Evolutionary conservation across 495 filamentous ascomycete genomes (phyloP).

Genomic region (Wilcoxina mikolae): DNA sequence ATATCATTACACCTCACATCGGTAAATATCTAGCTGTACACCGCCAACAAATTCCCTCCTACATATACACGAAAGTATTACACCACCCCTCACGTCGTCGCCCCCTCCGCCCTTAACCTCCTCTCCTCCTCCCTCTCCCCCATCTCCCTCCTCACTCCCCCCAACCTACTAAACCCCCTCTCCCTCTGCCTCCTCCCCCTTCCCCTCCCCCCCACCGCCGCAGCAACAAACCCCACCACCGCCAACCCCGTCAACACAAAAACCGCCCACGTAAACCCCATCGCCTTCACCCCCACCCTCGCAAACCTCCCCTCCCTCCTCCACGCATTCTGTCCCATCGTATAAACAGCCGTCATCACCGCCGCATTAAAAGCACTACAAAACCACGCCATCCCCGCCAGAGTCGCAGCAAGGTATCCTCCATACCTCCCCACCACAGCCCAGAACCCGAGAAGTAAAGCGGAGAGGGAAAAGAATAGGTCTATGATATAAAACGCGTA

Average conservation of each 20-base stretch:
- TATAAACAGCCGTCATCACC: conserved; percentile 43
- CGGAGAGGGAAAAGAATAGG: conserved; percentile 47
- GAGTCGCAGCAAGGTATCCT: conserved; percentile 43
- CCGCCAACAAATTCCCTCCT: too few relatives aligned
- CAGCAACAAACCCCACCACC: neutral
- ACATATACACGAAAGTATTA: too few relatives aligned
- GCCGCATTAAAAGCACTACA: conserved; percentile 49
- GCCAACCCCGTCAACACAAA: neutral
- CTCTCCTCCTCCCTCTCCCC: neutral
- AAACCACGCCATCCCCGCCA: conserved; percentile 41
- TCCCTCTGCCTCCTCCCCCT: neutral
- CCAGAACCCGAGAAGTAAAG: conserved; percentile 51
- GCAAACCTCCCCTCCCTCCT: conserved; percentile 20
- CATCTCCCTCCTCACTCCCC: neutral
- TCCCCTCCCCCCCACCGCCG: neutral
- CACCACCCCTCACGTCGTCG: neutral
- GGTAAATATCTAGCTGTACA: too few relatives aligned
- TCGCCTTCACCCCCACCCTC: conserved; percentile 27
- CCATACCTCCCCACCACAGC: conserved; percentile 44
- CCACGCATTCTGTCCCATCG: conserved; percentile 20
- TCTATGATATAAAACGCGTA: conserved; percentile 59
- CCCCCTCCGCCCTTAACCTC: neutral
- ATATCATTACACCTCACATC: too few relatives aligned
- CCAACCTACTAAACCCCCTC: neutral
- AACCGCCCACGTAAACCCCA: conserved; percentile 27